phyloP scores from a whole-genome alignment of 768 basidiomycete genomes.

The Mycena albidolilacea region DNA sequence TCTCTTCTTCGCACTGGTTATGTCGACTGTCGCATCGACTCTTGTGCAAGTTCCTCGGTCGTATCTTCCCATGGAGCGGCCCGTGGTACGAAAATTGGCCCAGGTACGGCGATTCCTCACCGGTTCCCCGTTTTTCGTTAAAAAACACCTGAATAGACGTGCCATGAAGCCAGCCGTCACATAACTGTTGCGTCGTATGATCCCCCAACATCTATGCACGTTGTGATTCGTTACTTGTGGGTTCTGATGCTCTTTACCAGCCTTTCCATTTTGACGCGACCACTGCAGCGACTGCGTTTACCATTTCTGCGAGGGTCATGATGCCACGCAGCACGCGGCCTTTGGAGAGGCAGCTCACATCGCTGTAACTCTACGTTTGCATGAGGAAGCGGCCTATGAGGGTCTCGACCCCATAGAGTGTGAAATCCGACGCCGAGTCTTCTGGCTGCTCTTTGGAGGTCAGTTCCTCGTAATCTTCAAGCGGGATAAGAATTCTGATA shows the following conservation, averaged over 20 bases:
- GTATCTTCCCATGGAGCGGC: conserved; percentile 89
- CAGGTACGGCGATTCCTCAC: conserved; percentile 51
- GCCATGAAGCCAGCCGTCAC: conserved; percentile 86
- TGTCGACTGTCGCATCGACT: conserved; percentile 90
- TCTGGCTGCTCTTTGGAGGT: conserved; percentile 95
- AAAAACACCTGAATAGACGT: conserved; percentile 61
- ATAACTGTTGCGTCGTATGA: conserved; percentile 87
- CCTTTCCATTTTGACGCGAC: conserved; percentile 19
- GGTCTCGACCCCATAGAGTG: conserved; percentile 89
- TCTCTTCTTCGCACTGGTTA: conserved; percentile 91
- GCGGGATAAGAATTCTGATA: conserved; percentile 30
- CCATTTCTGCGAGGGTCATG: conserved; percentile 91
- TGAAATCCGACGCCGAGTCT: conserved; percentile 87
- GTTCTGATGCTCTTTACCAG: conserved; percentile 45
- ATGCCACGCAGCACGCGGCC: conserved; percentile 89
- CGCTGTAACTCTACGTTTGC: conserved; percentile 86
- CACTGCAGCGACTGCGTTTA: conserved; percentile 82
- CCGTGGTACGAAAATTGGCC: conserved; percentile 88
- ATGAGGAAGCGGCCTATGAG: conserved; percentile 89
- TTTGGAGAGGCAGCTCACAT: conserved; percentile 91
- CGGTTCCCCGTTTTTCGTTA: not conserved
- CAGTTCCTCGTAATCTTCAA: conserved; percentile 41
- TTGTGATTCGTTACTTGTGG: conserved; percentile 92
- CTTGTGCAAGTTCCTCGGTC: conserved; percentile 91
- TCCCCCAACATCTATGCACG: conserved; percentile 87